Evolutionary conservation across 179 eudicot species (phyloP).

Genomic region (Pouteria campechiana): DNA sequence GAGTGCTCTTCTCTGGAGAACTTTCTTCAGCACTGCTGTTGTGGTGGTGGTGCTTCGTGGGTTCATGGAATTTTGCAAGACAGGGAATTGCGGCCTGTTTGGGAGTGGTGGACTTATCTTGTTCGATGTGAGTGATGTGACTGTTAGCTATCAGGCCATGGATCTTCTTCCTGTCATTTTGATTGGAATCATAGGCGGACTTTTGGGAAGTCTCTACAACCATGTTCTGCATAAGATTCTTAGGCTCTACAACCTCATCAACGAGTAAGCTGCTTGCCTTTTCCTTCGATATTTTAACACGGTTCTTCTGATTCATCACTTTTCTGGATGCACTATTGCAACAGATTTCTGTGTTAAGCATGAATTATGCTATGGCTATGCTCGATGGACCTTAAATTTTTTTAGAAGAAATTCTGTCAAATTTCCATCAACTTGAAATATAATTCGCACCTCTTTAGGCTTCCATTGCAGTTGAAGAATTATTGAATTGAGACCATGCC

Average conservation of each 20-base stretch:
- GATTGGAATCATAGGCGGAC: constrained; percentile 76
- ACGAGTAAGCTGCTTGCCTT: constrained; percentile 92
- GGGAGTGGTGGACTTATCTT: constrained; percentile 80
- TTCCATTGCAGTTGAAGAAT: too few species aligned
- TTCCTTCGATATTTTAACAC: too few species aligned
- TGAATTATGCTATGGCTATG: too few species aligned
- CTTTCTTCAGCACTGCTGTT: constrained; percentile 88
- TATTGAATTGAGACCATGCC: too few species aligned
- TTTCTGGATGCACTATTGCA: too few species aligned
- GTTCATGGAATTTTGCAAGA: constrained; percentile 60
- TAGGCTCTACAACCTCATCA: constrained; percentile 73
- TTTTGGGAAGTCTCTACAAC: constrained; percentile 84
- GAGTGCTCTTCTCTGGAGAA: constrained; percentile 94
- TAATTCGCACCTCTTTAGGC: too few species aligned
- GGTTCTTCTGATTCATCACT: too few species aligned
- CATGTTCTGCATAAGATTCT: constrained; percentile 71
- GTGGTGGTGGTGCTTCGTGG: constrained; percentile 84
- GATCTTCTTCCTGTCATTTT: constrained; percentile 57
- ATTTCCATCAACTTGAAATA: too few species aligned
- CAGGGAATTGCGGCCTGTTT: constrained; percentile 74
- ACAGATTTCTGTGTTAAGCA: too few species aligned
- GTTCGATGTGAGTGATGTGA: constrained; percentile 76
- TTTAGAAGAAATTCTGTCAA: too few species aligned
- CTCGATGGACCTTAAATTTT: too few species aligned
- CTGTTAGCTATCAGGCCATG: constrained; percentile 49